Evolutionary conservation across 2,329 filamentous ascomycete genomes (phyloP), one percentile per base, ranked within the genome.

Genomic region (Knufia petricola): DNA sequence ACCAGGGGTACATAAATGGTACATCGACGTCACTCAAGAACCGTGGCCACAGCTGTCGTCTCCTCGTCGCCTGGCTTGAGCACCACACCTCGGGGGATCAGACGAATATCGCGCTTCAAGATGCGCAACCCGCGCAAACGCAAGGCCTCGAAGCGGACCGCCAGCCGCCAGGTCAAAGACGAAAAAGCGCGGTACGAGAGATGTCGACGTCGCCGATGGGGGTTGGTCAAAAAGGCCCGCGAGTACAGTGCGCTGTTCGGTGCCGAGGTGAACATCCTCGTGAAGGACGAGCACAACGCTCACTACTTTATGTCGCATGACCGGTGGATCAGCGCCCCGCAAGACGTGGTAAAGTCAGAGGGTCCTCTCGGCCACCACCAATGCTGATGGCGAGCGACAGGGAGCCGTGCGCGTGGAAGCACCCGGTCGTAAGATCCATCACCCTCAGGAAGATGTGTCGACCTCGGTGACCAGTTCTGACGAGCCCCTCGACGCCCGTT

Each of bases 211-310:
- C 34, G 34, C 34, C 34, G 34, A 4, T 41, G 15, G 38, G 38
- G 38, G 4, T n/a, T 41, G 38, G 38, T 41, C 15, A 41, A 41
- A n/a, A 41, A 41, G 38, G 17, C 21, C 15, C 17, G 17, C 21
- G 38, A 41, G 21, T 41, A 21, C 21, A 20, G 21, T 24, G 21
- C n/a, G 17, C 38, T 41, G 38, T 41, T 41, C 21, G 38, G 21
- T 4, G 21, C 38, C 38, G 38, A 41, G 21, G 38, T 41, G 9
- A 7, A 41, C 34, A 7, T 37, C 6, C 34, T 37, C 34, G 34
- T 37, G 34, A 37, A 37, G 34, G 34, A 37, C 34, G 34, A 37
- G 34, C 34, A 37, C 34, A 37, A 37, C n/a, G 34, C 34, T n/a
- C 34, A 37, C 34, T 37, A 37, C 34, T 37, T 37, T 37, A n/a